Conservation (phyloP, 352 stramenopile species). For the Salisapilia sapeloensis region DNA sequence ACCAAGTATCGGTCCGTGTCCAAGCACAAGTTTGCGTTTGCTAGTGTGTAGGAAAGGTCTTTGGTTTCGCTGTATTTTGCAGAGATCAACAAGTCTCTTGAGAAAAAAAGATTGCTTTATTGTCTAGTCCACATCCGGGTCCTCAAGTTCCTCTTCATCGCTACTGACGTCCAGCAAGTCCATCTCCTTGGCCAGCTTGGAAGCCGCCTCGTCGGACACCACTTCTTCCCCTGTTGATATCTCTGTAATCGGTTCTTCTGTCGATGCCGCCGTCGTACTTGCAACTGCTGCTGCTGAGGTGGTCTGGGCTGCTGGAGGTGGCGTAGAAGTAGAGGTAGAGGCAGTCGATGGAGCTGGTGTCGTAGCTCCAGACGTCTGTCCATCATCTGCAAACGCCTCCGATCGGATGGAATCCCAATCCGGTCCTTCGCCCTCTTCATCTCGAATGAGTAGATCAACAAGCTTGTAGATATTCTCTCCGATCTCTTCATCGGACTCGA, state of each 20-base stretch:
- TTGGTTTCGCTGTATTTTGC: no score
- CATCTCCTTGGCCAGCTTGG: constrained; percentile 47
- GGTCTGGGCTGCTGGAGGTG: background rate
- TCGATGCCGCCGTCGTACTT: background rate
- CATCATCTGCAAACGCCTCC: constrained; percentile 38
- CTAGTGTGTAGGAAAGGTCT: no score
- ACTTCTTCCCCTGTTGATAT: constrained; percentile 25
- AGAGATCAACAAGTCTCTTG: no score
- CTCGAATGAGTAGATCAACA: constrained; percentile 74
- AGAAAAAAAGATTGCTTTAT: no score
- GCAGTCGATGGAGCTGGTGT: background rate
- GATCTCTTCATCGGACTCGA: constrained; percentile 64
- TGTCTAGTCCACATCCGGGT: constrained; percentile 31
- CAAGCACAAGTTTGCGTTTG: constrained; percentile 34
- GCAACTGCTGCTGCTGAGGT: background rate
- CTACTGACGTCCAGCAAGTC: constrained; percentile 66
- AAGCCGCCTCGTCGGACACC: constrained; percentile 47
- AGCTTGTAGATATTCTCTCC: constrained; percentile 82
- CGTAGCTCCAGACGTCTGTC: background rate
- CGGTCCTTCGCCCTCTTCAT: constrained; percentile 73
- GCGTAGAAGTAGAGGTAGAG: background rate
- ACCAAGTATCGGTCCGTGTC: constrained; percentile 62
- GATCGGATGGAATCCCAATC: constrained; percentile 64
- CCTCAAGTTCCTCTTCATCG: constrained; percentile 58
- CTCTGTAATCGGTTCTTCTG: background rate